phyloP scores from a whole-genome alignment of 2,329 filamentous ascomycete genomes.

The Fusarium albidum region DNA sequence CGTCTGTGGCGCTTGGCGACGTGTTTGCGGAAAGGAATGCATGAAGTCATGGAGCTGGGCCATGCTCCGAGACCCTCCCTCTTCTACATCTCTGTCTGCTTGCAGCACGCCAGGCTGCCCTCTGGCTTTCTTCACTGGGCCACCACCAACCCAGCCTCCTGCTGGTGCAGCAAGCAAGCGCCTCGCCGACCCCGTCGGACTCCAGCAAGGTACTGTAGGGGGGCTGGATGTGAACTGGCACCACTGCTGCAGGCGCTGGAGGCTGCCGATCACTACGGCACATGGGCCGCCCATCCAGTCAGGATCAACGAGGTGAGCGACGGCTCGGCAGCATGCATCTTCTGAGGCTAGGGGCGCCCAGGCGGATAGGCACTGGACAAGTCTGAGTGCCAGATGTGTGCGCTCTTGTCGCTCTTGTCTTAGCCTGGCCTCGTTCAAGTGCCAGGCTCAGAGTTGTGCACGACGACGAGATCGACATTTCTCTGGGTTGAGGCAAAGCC shows the following conservation, averaged over 20 bases:
- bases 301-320: constrained; percentile 19
- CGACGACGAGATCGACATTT: constrained; percentile 37
- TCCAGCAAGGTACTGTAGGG: constrained; percentile 9
- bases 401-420: constrained; percentile 31
- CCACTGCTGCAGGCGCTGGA: constrained; percentile 38
- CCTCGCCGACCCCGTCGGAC: constrained; percentile 20
- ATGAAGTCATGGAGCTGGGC: constrained; percentile 45
- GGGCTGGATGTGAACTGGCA: constrained; percentile 41
- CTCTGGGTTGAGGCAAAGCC: constrained; percentile 12
- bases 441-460: constrained; percentile 32
- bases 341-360: constrained; percentile 24
- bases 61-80: constrained; percentile 28
- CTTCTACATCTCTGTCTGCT: constrained; percentile 18
- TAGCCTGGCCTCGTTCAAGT: constrained; percentile 32
- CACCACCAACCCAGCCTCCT: constrained; percentile 15
- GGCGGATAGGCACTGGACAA: constrained; percentile 31
- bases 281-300: constrained; percentile 28
- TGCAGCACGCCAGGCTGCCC: constrained; percentile 13
- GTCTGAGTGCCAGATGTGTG: constrained; percentile 32
- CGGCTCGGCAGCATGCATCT: constrained; percentile 36
- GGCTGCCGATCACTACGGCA: constrained; percentile 39
- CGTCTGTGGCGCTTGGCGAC: constrained; percentile 38
- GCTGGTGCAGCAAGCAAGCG: constrained; percentile 39
- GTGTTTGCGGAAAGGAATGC: constrained; percentile 45
- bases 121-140: constrained; percentile 5